Evolutionary conservation across 441 rosid species (phyloP).

Genomic region (Rhodomyrtus psidioides): DNA sequence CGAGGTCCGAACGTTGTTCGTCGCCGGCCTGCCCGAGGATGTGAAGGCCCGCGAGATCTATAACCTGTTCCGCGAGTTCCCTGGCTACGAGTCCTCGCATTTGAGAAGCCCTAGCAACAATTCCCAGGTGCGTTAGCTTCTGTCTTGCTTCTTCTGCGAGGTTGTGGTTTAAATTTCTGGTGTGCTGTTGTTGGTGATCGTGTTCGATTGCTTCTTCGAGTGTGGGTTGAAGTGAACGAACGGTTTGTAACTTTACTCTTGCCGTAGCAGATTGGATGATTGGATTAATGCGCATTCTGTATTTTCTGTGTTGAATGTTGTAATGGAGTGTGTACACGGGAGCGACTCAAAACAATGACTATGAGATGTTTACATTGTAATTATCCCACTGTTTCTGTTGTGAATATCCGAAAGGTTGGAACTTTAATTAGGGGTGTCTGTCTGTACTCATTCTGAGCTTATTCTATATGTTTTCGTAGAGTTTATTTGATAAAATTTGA

Average conservation of each 20-base stretch:
- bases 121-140: conserved; percentile 28
- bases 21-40: conserved; percentile 85
- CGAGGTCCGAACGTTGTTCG: conserved; percentile 74
- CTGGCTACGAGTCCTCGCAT: conserved; percentile 82
- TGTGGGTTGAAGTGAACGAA: neutral
- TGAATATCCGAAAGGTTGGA: neutral
- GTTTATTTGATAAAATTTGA: neutral
- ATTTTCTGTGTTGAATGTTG: neutral
- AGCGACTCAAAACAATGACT: neutral
- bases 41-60: conserved; percentile 88
- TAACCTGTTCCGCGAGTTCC: conserved; percentile 78
- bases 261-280: neutral
- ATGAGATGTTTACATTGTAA: neutral
- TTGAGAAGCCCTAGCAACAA: conserved; percentile 45
- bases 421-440: neutral
- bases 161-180: neutral
- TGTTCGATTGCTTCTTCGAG: neutral
- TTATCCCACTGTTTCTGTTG: neutral
- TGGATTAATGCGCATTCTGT: neutral
- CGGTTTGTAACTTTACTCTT: neutral
- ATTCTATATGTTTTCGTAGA: neutral
- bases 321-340: neutral
- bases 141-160: neutral
- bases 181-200: neutral
- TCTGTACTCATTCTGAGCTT: neutral